Base-by-base conservation (phyloP, 495 filamentous ascomycete species). In the Recurvomyces mirabilis region DNA sequence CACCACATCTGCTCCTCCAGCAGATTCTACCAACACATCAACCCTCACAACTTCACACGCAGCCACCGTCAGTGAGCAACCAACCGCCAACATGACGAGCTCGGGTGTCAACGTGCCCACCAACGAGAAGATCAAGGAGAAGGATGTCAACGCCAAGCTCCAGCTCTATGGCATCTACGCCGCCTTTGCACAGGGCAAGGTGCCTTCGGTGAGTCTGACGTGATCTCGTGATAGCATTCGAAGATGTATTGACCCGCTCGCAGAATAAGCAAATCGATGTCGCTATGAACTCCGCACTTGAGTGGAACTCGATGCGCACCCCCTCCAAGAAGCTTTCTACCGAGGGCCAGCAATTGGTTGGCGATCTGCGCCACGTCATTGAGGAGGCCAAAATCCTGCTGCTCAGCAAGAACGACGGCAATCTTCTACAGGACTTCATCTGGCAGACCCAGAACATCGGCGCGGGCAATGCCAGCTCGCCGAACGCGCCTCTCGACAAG, bases 221-320 rank as follows among this genome's bases (percentile, higher is more conserved):
- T 7, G 21, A 26, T 17, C 6, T n/a, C 9, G 22, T 5, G 31
- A 14, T 11, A 17, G 18, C 36, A 15, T 2, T 14, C 22, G n/a
- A 11, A 10, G 35, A 30, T 7, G n/a, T 19, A 15, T 38, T 46
- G 31, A 47, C 43, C 7, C 28, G 13, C 5, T 9, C 38, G 46
- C 52, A 72, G 66, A 98, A 98, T 65, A 82, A 87, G 49, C 91
- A 98, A 69, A 93, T 94, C 62, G 91, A 96, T 68, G 72, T 93
- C 13, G 87, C 89, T 18, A 64, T 98, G 56, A 94, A 93, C 69
- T 87, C 78, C 53, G 81, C 82, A 54, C 70, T 93, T 36, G 67
- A 66, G 23, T 83, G 77, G 41, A 73, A 69, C 53, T 63, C 79
- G 14, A 68, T 94, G 36, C 52, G 74, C 5, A 75, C 63, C 13